Percentiles rank a stretch among this genome's conserved stretches.
Evolutionary conservation across 257 asterid genomes (phyloP).

Genomic region (Solanum paucissectum): DNA sequence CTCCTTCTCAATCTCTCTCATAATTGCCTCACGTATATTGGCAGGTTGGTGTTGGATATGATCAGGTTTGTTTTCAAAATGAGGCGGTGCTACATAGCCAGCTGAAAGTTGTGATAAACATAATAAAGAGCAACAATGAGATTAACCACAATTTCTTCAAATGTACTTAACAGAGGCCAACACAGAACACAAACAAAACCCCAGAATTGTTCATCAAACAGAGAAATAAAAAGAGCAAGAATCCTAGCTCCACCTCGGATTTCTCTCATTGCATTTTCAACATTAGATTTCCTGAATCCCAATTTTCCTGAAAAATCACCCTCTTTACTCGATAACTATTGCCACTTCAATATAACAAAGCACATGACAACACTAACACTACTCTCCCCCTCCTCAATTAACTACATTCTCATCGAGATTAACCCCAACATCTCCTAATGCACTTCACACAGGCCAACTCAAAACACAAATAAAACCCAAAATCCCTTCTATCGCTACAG

Average conservation of each 20-base stretch:
- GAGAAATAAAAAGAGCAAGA: neutral
- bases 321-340: neutral
- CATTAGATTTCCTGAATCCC: neutral
- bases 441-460: neutral
- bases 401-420: neutral
- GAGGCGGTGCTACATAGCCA: constrained; percentile 3
- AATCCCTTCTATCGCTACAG: neutral
- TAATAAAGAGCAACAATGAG: neutral
- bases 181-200: neutral
- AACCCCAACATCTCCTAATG: neutral
- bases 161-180: neutral
- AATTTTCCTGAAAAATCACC: neutral
- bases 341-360: neutral
- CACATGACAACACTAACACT: neutral
- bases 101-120: constrained; percentile 17
- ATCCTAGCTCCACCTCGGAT: neutral
- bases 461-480: neutral
- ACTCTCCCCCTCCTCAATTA: neutral
- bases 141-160: neutral
- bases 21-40: constrained; percentile 9
- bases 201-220: neutral
- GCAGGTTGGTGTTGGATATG: neutral
- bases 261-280: neutral
- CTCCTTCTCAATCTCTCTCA: constrained; percentile 36
- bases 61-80: neutral